phyloP scores from a whole-genome alignment of 257 asterid species.

The Cordia subcordata region DNA sequence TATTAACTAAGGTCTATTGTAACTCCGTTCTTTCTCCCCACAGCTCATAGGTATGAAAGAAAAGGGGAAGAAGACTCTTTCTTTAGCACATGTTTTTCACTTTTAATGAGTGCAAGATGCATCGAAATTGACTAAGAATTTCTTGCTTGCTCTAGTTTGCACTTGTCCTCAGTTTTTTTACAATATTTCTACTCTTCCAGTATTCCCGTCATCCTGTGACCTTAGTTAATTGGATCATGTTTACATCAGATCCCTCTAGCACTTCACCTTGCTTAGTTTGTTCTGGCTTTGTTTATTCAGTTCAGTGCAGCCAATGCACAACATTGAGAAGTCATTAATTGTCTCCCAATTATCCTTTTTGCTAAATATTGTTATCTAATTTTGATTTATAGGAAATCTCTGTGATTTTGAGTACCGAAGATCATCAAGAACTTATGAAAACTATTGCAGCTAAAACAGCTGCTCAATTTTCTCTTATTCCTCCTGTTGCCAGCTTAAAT shows the following conservation, averaged over 20 bases:
- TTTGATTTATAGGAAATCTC: conserved; percentile 53
- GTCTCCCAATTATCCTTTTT: background rate
- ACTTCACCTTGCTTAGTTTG: too few species aligned
- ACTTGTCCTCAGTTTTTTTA: background rate
- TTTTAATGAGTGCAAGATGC: too few species aligned
- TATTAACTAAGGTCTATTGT: background rate
- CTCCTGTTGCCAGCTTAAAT: conserved; percentile 37
- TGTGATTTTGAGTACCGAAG: conserved; percentile 82
- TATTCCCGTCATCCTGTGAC: too few species aligned
- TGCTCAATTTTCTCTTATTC: conserved; percentile 71
- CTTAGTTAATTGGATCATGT: too few species aligned
- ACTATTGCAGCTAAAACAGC: conserved; percentile 73
- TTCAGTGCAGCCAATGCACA: background rate
- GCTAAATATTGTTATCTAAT: conserved; percentile 2
- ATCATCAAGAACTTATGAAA: conserved; percentile 78
- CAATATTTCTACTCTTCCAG: too few species aligned
- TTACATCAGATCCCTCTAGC: too few species aligned
- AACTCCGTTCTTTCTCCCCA: background rate
- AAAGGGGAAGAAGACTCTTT: background rate
- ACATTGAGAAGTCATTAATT: background rate
- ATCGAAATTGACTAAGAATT: background rate
- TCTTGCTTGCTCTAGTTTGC: background rate
- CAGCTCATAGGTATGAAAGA: background rate
- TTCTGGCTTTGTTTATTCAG: background rate
- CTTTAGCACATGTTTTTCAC: background rate